Evolutionary conservation across 225 moss, liverwort and hornwort genomes (phyloP).

Genomic region (Pseudisothecium myosuroides): DNA sequence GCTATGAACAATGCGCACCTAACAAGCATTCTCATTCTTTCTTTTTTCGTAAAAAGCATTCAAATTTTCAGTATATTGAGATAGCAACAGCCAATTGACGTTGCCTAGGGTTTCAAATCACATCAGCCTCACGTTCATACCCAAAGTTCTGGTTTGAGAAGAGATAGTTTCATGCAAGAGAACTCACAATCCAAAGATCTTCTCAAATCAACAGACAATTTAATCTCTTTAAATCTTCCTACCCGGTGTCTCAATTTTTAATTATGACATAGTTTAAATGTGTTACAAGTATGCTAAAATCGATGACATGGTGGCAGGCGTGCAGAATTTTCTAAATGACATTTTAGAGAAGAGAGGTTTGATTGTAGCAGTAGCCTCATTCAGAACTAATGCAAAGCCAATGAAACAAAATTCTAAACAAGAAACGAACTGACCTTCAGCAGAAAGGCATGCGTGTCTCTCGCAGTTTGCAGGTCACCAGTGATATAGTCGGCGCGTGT

Average conservation of each 20-base stretch:
- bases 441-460: slow-evolving; percentile 64
- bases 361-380: not conserved
- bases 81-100: not conserved
- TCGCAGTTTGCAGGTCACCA: slow-evolving; percentile 70
- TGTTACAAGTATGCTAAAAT: not conserved
- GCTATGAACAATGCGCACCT: not conserved
- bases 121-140: not conserved
- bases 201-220: not conserved
- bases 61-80: not conserved
- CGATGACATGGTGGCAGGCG: not conserved
- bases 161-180: not conserved
- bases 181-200: not conserved
- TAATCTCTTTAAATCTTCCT: not conserved
- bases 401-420: not conserved
- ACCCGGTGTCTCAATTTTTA: not conserved
- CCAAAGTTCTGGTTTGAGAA: not conserved
- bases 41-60: not conserved
- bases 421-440: slow-evolving; percentile 36
- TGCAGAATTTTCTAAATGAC: not conserved
- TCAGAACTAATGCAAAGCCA: not conserved
- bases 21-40: not conserved
- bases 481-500: slow-evolving; percentile 60
- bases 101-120: not conserved
- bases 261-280: not conserved
- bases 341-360: not conserved